phyloP scores from a whole-genome alignment of 2,329 filamentous ascomycete genomes.

The Verruconis gallopava region DNA sequence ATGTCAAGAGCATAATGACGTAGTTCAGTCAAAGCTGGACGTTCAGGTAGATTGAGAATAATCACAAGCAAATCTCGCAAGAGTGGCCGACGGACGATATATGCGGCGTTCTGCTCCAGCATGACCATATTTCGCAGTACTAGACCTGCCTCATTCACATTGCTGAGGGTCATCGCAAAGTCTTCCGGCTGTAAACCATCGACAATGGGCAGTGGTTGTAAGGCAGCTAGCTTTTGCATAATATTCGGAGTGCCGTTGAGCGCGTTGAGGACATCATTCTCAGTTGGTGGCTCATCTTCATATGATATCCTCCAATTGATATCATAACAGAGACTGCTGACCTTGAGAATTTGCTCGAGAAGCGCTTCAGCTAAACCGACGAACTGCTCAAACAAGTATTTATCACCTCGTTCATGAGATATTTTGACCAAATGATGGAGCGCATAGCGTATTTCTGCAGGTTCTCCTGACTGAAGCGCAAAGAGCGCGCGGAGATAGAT shows the following conservation, averaged over 20 bases:
- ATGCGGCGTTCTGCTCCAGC: constrained; percentile 73
- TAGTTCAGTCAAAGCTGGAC: constrained; percentile 63
- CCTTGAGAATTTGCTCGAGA: constrained; percentile 68
- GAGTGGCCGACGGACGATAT: constrained; percentile 61
- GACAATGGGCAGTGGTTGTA: constrained; percentile 46
- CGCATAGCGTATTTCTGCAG: constrained; percentile 79
- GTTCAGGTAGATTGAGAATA: constrained; percentile 60
- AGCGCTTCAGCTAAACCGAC: constrained; percentile 78
- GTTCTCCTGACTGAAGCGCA: constrained; percentile 66
- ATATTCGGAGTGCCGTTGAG: constrained; percentile 56
- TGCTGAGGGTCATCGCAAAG: constrained; percentile 57
- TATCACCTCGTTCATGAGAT: constrained; percentile 85
- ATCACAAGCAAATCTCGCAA: constrained; percentile 76
- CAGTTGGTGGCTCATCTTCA: constrained; percentile 31
- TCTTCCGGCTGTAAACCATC: constrained; percentile 58
- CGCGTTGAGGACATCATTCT: constrained; percentile 48
- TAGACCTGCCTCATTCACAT: constrained; percentile 73
- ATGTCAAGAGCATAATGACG: constrained; percentile 88
- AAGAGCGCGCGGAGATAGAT: constrained; percentile 85
- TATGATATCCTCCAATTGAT: constrained; percentile 69
- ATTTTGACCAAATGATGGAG: constrained; percentile 91
- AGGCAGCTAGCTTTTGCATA: constrained; percentile 54
- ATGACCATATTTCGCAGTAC: constrained; percentile 96
- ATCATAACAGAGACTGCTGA: constrained; percentile 68
- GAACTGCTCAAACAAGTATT: constrained; percentile 90